Base-by-base conservation (phyloP, 1,139 yeast genomes). In the Hansenula lynferdii region DNA sequence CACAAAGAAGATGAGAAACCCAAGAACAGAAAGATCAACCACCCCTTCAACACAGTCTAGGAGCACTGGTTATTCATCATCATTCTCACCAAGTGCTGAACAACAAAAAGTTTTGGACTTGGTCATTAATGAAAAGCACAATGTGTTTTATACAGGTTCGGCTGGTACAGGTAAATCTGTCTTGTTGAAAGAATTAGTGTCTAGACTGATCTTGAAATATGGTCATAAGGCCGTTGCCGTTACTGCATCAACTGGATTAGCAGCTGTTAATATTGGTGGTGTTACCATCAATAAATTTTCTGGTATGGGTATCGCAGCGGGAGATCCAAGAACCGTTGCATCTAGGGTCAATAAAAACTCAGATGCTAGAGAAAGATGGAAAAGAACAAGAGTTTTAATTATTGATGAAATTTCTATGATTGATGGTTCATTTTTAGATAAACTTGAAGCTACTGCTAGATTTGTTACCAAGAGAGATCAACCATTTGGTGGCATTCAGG, bases 231-330 rank as follows among this genome's bases (percentile, higher is more conserved):
- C 67, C 1, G 83, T 89, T 3, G 96, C 92, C 0, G 78, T 89
- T 3, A 84, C 95, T 2, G 97, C 97, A 0, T 85, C 96, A 0
- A 87, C 96, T 0, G 97, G 97, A 1, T 63, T 89, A 49, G 97
- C 97, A 0, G 96, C 96, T 0, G 77, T 85, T 31, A 86, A 84
- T 52, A 80, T 89, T 50, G 92, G 89, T 1, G 97, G 97, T 15
- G 74, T 71, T 27, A 89, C 97, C 0, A 64, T 89, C 27, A 92
- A 86, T 56, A 70, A 83, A 47, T 85, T 80, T 65, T 71, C 90
- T 1, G 87, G 92, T 1, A 71, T 87, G 38, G 96, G 96, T 0
- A 58, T 85, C 16, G 96, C 90, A 6, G 62, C 62, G 3, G 82
- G 71, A 5, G 48, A 69, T 3, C 74, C 69, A 0, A 61, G 58